Percentiles rank a stretch among this genome's conserved stretches.
Conservation (phyloP, 1,284 basidiomycete genomes). For the Naganishia sp. region DNA sequence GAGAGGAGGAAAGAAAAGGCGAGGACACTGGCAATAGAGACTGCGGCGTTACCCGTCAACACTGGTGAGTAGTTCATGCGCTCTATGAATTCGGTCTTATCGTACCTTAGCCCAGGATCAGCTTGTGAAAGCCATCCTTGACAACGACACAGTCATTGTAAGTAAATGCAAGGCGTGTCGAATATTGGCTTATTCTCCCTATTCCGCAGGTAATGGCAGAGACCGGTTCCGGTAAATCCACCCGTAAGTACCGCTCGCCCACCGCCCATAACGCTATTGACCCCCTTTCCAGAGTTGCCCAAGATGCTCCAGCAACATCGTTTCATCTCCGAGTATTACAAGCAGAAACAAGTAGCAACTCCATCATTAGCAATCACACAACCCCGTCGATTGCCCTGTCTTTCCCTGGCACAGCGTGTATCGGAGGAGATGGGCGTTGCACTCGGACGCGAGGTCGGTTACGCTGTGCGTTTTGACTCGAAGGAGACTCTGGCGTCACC, state of each 20-base stretch:
- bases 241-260: constrained; percentile 63
- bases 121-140: constrained; percentile 69
- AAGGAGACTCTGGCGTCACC: constrained; percentile 57
- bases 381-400: constrained; percentile 90
- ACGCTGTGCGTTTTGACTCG: constrained; percentile 95
- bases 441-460: constrained; percentile 78
- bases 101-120: constrained; percentile 65
- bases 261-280: neutral
- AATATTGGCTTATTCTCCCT: neutral
- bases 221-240: constrained; percentile 97
- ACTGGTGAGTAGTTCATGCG: constrained; percentile 58
- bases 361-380: constrained; percentile 86
- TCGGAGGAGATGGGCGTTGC: constrained; percentile 74
- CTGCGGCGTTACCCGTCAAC: constrained; percentile 73
- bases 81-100: neutral
- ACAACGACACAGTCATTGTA: constrained; percentile 80
- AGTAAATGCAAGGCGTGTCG: constrained; percentile 23
- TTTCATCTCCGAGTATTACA: constrained; percentile 6
- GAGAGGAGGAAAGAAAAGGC: constrained; percentile 41
- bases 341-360: constrained; percentile 34
- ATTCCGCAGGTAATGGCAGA: constrained; percentile 74
- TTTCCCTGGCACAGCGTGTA: constrained; percentile 85
- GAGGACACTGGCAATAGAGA: constrained; percentile 61
- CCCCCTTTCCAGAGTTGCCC: constrained; percentile 8
- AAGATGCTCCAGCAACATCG: constrained; percentile 9